A percentile compares a stretch with the other conserved stretches of the same genome.
These are phyloP conservation scores for Ilyonectria destructans DNA, from an alignment of 2,329 filamentous ascomycete species.

Conservation along the genomic window DNA sequence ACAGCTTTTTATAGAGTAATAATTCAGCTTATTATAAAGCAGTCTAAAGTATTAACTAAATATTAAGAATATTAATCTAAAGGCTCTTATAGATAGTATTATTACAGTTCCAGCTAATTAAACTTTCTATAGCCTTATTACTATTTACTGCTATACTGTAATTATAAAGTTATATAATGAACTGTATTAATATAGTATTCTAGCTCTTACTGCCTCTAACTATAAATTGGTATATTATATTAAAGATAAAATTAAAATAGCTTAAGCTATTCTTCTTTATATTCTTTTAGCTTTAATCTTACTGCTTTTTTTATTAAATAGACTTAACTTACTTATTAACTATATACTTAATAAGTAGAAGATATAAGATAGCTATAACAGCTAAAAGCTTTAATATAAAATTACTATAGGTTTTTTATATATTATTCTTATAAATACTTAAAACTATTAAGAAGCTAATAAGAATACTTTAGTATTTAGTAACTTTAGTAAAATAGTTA, in stretches of 20 bases:
- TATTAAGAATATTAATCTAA: background rate
- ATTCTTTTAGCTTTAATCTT: background rate
- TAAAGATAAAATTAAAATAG: slow-evolving; percentile 16
- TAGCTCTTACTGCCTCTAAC: background rate
- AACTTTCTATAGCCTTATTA: slow-evolving; percentile 8
- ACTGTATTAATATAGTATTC: slow-evolving; percentile 13
- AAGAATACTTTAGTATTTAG: slow-evolving; percentile 18
- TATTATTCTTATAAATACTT: slow-evolving; percentile 2
- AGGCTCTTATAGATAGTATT: slow-evolving; percentile 18
- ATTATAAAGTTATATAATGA: slow-evolving; percentile 14
- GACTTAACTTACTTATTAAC: slow-evolving; percentile 1
- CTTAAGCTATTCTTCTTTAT: slow-evolving; percentile 11
- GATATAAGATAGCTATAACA: slow-evolving; percentile 12
- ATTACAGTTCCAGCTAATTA: slow-evolving; percentile 16
- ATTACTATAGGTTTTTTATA: slow-evolving; percentile 10
- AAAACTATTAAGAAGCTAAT: slow-evolving; percentile 20
- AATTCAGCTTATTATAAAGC: slow-evolving; percentile 1
- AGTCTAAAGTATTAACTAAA: slow-evolving; percentile 12
- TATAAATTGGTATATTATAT: slow-evolving; percentile 12
- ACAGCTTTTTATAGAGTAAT: slow-evolving; percentile 16
- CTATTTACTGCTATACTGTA: slow-evolving; percentile 7
- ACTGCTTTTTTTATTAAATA: background rate
- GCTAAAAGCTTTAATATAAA: slow-evolving; percentile 16
- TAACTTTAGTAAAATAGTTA: slow-evolving; percentile 18
- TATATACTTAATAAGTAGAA: slow-evolving; percentile 18